Evolutionary conservation across 1,284 basidiomycete species (phyloP), one percentile per base, ranked within the genome.

Genomic region (Tilletia setariae): DNA sequence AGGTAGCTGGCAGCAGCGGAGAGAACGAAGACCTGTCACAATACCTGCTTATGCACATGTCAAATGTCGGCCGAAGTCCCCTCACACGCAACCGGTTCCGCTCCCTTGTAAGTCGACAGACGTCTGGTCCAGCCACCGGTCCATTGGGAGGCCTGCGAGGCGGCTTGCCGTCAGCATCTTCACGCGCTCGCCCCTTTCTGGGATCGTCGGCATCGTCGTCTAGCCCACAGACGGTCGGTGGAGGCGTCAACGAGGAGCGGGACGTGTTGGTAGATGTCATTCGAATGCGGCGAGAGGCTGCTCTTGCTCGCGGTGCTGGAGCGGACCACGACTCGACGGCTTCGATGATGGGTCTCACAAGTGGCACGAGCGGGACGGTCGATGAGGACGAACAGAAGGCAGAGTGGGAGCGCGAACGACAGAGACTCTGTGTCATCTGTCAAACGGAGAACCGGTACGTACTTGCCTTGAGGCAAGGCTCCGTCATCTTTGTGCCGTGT

Each of bases 401-500:
- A 13, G 59, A 28, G 13, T 67, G 13, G 30, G 70, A 74, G 21
- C 68, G 65, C 43, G 71, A 73, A 62, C 65, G 69, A 25, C 40
- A 65, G 62, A 64, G 73, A 23, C 66, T 71, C 11, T 76, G 74
- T 63, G 74, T 76, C 19, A 71, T 76, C 46, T 76, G 74, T 63
- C 70, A 67, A 44, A 43, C 64, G 40, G 74, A 75, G 64, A 65
- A 72, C 43, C 68, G 79, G 56, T 61, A 16, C 32, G 56, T 61
- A 59, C 28, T 30, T 30, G 35, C n/a, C 59, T 63, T n/a, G 23
- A 30, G 32, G 11, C 35, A 11, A 11, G 35, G 35, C 11, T 11
- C 35, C 35, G 35, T 6, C n/a, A n/a, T n/a, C n/a, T n/a, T 6
- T 40, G 35, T 4, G 4, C 35, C 35, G 35, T 40, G 11, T 40